Evolutionary conservation across 257 asterid species (phyloP).

Genomic region (Jasminum sambac): DNA sequence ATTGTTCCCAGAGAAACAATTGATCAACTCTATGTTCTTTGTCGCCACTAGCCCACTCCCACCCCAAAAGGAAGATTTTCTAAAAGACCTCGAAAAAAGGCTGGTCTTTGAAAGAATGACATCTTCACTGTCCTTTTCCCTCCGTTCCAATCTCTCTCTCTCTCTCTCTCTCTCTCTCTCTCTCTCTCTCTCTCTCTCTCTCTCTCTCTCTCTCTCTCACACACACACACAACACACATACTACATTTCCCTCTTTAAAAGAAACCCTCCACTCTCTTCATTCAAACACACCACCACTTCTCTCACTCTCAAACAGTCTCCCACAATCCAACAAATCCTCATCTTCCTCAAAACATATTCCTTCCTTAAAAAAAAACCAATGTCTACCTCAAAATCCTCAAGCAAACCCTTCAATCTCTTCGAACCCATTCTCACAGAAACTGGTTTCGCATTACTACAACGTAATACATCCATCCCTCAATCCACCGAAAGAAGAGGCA

Average conservation of each 20-base stretch:
- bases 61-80: background rate
- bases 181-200: background rate
- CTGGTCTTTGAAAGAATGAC: background rate
- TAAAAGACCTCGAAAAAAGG: background rate
- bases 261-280: conserved; percentile 22
- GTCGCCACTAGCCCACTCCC: background rate
- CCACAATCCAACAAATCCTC: background rate
- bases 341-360: background rate
- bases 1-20: no score
- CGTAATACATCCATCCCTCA: conserved; percentile 72
- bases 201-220: background rate
- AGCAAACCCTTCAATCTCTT: conserved; percentile 54
- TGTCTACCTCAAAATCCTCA: conserved; percentile 42
- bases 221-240: no score
- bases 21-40: no score
- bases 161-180: background rate
- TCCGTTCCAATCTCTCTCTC: background rate
- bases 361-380: conserved; percentile 14
- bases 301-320: background rate
- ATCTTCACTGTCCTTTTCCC: background rate
- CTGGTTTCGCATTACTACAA: conserved; percentile 74
- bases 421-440: conserved; percentile 73
- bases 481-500: conserved; percentile 72
- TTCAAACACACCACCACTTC: conserved; percentile 12
- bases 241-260: conserved; percentile 34